Percentiles rank a stretch among this genome's conserved stretches.
Conservation (phyloP, 805 yeast species). For the Metschnikowia chrysomelidarum region DNA sequence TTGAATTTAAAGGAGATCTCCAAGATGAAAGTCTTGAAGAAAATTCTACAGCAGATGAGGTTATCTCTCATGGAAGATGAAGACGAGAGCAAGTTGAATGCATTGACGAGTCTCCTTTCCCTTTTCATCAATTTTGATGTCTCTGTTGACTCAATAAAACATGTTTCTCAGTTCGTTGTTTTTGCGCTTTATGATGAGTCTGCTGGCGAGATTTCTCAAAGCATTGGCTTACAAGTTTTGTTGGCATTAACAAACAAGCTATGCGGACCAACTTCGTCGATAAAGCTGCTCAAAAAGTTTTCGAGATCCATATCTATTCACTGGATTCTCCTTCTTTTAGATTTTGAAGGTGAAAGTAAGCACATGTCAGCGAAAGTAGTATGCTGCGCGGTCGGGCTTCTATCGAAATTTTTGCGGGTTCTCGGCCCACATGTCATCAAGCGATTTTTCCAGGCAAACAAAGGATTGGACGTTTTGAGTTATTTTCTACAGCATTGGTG, state of each 20-base stretch:
- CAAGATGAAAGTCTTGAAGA: conserved; percentile 48
- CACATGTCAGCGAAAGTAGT: conserved; percentile 32
- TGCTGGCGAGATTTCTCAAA: conserved; percentile 29
- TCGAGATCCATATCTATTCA: conserved; percentile 59
- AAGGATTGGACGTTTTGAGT: conserved; percentile 51
- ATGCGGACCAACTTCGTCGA: conserved; percentile 39
- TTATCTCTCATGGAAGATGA: conserved; percentile 16
- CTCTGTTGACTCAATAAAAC: conserved; percentile 52
- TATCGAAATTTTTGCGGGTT: conserved; percentile 48
- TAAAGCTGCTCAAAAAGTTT: conserved; percentile 41
- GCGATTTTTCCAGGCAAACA: conserved; percentile 46
- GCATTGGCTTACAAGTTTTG: conserved; percentile 33
- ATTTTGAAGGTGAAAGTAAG: conserved; percentile 23
- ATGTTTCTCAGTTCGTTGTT: conserved; percentile 48
- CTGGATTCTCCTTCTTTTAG: conserved; percentile 58
- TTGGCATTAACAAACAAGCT: conserved; percentile 35
- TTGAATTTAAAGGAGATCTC: conserved; percentile 54
- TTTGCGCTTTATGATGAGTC: conserved; percentile 45
- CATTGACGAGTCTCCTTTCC: conserved; percentile 23
- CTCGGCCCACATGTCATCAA: conserved; percentile 47
- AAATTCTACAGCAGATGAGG: conserved; percentile 51
- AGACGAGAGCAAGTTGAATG: conserved; percentile 11
- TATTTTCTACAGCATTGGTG: conserved; percentile 47
- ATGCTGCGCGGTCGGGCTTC: conserved; percentile 40
- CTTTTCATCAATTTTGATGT: conserved; percentile 38